Evolutionary conservation across 352 stramenopile genomes (phyloP).

Genomic region (Chrysophaeum taylorii): DNA sequence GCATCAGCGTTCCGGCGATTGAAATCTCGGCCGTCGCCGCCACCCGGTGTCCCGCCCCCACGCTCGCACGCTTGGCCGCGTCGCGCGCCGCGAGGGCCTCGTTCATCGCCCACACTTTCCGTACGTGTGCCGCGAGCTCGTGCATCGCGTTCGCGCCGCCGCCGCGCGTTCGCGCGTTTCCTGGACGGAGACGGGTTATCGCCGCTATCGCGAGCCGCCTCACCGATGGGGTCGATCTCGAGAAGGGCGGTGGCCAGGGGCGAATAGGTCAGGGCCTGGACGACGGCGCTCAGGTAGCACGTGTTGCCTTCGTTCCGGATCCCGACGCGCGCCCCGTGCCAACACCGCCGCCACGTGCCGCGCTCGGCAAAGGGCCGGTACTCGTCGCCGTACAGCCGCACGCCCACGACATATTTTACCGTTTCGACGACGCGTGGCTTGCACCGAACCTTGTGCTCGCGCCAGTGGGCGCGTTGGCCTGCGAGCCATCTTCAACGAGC

Average conservation of each 20-base stretch:
- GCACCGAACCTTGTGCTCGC: not conserved
- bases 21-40: not conserved
- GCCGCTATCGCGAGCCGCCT: too few relatives aligned
- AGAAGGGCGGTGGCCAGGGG: not conserved
- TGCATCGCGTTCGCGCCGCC: conserved; percentile 7
- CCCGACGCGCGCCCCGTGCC: not conserved
- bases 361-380: too few relatives aligned
- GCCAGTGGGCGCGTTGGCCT: not conserved
- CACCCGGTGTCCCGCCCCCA: not conserved
- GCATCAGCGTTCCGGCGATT: not conserved
- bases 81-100: not conserved
- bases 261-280: not conserved
- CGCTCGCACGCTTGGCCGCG: too few relatives aligned
- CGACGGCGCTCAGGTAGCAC: not conserved
- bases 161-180: not conserved
- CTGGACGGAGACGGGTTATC: too few relatives aligned
- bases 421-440: not conserved
- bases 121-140: not conserved
- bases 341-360: not conserved
- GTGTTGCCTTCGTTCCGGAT: conserved; percentile 5
- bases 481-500: too few relatives aligned
- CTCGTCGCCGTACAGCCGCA: not conserved
- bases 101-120: not conserved
- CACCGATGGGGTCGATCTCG: not conserved
- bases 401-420: not conserved